phyloP scores from a whole-genome alignment of 129 eudicot species.

The Lactuca sativa region DNA sequence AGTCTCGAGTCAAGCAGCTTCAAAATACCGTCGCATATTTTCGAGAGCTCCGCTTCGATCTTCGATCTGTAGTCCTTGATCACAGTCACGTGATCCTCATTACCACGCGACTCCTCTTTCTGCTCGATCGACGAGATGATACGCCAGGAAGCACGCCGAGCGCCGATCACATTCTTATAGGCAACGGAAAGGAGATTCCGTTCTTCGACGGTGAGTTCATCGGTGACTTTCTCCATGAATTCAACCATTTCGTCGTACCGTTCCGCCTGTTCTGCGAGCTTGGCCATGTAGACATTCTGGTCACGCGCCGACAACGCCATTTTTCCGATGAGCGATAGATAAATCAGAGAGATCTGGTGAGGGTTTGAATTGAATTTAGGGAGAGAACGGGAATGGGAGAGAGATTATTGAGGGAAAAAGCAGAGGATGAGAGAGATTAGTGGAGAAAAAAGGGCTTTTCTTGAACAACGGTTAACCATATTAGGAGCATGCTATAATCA shows the following conservation, averaged over 20 bases:
- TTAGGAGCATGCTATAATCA: neutral
- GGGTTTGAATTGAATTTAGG: slow-evolving; percentile 31
- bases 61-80: slow-evolving; percentile 56
- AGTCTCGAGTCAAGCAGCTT: slow-evolving; percentile 50
- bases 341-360: slow-evolving; percentile 4
- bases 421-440: slow-evolving; percentile 27
- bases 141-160: slow-evolving; percentile 67
- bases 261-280: slow-evolving; percentile 58
- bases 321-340: slow-evolving; percentile 5
- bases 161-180: slow-evolving; percentile 62
- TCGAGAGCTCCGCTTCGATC: slow-evolving; percentile 58
- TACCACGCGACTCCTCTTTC: slow-evolving; percentile 64
- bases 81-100: slow-evolving; percentile 52
- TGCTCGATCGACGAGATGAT: slow-evolving; percentile 66
- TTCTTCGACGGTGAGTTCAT: slow-evolving; percentile 55
- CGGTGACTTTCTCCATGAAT: slow-evolving; percentile 64
- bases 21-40: slow-evolving; percentile 56
- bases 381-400: slow-evolving; percentile 15
- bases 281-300: slow-evolving; percentile 50
- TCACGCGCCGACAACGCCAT: slow-evolving; percentile 43
- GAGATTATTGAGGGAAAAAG: slow-evolving; percentile 29
- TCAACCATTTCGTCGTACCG: slow-evolving; percentile 69
- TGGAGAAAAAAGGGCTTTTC: slow-evolving; percentile 24
- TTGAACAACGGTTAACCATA: slow-evolving; percentile 5
- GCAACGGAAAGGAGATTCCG: slow-evolving; percentile 60